phyloP scores from a whole-genome alignment of 495 filamentous ascomycete genomes.

The Penicillium nucicola region DNA sequence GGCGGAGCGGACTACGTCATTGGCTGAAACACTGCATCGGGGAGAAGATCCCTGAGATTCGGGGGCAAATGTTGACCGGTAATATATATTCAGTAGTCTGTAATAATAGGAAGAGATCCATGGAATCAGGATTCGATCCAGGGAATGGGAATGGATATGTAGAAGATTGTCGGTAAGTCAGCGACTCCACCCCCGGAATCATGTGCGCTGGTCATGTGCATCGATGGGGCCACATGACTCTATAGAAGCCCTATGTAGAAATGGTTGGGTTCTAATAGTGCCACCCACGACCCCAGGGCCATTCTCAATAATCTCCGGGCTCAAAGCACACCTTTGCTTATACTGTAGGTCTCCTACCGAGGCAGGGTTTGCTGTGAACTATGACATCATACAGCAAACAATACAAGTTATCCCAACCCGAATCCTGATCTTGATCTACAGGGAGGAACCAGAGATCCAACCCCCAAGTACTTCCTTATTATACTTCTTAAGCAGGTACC shows the following conservation, averaged over 20 bases:
- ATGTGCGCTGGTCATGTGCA: slow-evolving; percentile 8
- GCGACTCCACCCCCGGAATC: slow-evolving; percentile 9
- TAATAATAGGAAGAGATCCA: not conserved
- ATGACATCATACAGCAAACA: slow-evolving; percentile 4
- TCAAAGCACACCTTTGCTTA: too few species aligned
- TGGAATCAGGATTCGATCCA: too few species aligned
- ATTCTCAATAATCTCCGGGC: not conserved
- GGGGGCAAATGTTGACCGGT: too few species aligned
- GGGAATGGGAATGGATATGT: not conserved
- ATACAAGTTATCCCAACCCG: not conserved
- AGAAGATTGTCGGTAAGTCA: not conserved
- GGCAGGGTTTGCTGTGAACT: not conserved
- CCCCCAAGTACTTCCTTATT: too few species aligned
- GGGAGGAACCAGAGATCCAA: not conserved
- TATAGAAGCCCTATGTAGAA: too few species aligned
- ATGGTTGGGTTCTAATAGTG: not conserved
- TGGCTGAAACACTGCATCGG: not conserved
- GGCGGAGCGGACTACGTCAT: slow-evolving; percentile 1
- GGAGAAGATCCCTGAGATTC: too few species aligned
- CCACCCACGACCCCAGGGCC: not conserved
- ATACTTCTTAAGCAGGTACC: not conserved
- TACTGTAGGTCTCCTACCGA: not conserved
- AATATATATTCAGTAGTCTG: not conserved
- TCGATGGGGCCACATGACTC: not conserved
- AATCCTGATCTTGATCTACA: not conserved